A percentile compares a stretch with the other conserved stretches of the same genome.
Evolutionary conservation across 1,284 basidiomycete genomes (phyloP).

Genomic region (Trametes hirsuta): DNA sequence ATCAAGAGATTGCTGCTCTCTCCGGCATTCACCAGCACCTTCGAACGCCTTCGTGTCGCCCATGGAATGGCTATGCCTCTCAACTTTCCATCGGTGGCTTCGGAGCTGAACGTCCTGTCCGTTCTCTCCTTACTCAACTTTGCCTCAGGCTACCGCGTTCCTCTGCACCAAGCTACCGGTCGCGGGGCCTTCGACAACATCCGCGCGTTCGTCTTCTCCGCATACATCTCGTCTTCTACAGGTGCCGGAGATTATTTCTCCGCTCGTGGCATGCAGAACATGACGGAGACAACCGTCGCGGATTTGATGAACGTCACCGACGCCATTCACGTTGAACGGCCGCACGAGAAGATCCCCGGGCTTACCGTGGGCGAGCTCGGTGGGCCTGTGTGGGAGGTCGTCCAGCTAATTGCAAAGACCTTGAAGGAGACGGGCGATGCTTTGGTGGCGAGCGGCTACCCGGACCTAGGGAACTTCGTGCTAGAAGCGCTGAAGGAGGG

Average conservation of each 20-base stretch:
- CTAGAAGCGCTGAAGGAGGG: constrained; percentile 64
- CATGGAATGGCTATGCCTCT: constrained; percentile 79
- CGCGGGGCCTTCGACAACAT: constrained; percentile 84
- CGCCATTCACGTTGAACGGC: constrained; percentile 66
- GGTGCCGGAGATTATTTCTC: constrained; percentile 59
- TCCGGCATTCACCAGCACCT: constrained; percentile 63
- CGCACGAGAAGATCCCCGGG: constrained; percentile 71
- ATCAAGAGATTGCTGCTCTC: constrained; percentile 68
- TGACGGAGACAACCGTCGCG: constrained; percentile 62
- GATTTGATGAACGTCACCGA: constrained; percentile 64
- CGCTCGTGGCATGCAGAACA: constrained; percentile 62
- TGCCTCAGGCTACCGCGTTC: constrained; percentile 75
- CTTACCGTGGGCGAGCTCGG: constrained; percentile 77
- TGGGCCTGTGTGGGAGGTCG: constrained; percentile 74
- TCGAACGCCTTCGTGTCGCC: constrained; percentile 58
- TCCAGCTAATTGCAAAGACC: constrained; percentile 64
- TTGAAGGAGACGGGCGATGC: constrained; percentile 76
- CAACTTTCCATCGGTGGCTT: constrained; percentile 67
- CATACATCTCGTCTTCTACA: constrained; percentile 67
- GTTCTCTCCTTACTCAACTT: constrained; percentile 80
- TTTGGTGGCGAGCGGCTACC: constrained; percentile 62
- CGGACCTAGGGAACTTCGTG: constrained; percentile 76
- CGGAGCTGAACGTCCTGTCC: constrained; percentile 76
- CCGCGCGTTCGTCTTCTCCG: constrained; percentile 68
- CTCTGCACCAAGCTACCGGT: constrained; percentile 68